Conservation (phyloP, 495 filamentous ascomycete species). For the Oidiodendron maius region DNA sequence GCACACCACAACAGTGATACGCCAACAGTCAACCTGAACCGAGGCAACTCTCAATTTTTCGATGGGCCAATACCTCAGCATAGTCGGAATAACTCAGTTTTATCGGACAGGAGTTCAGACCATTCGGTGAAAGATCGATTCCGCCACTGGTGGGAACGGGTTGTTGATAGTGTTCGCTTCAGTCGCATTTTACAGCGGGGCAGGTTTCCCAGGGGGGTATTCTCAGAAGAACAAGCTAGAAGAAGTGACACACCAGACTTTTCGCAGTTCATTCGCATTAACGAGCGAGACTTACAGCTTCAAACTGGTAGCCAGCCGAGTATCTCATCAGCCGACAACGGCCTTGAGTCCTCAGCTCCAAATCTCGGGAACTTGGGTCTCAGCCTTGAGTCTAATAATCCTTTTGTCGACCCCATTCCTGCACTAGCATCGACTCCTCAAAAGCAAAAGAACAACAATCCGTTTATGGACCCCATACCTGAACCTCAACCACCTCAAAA, state of each 20-base stretch:
- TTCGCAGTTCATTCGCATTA: conserved; percentile 17
- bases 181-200: conserved; percentile 26
- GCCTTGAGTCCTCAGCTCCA: conserved; percentile 6
- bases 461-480: conserved; percentile 36
- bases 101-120: conserved; percentile 9
- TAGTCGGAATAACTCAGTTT: conserved; percentile 29
- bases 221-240: conserved; percentile 21
- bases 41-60: conserved; percentile 46
- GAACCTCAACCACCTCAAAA: conserved; percentile 18
- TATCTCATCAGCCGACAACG: conserved; percentile 9
- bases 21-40: conserved; percentile 41
- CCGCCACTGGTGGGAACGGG: conserved; percentile 34
- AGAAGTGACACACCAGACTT: conserved; percentile 19
- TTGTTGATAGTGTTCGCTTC: conserved; percentile 30
- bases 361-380: conserved; percentile 32
- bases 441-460: conserved; percentile 28
- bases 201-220: conserved; percentile 13
- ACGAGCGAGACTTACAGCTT: conserved; percentile 22
- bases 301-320: conserved; percentile 12
- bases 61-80: conserved; percentile 29
- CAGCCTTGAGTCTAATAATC: conserved; percentile 28
- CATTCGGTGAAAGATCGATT: conserved; percentile 27
- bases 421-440: not conserved
- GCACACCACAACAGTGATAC: conserved; percentile 25
- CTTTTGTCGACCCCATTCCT: conserved; percentile 34